phyloP scores from a whole-genome alignment of 352 stramenopile species.

The Globisporangium radiosum region DNA sequence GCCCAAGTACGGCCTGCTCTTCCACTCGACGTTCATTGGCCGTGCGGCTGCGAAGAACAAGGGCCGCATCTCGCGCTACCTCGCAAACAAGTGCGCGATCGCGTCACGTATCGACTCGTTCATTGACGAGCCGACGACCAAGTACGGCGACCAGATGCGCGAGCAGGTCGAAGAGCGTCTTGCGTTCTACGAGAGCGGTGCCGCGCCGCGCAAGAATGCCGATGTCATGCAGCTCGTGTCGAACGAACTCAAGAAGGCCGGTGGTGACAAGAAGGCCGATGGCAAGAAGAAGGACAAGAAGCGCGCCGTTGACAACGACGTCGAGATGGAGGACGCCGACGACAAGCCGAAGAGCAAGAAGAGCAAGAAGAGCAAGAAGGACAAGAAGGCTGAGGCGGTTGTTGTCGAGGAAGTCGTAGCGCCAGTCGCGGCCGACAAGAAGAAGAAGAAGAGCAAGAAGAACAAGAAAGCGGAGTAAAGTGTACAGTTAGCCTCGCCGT shows the following conservation, averaged over 20 bases:
- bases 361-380: conserved; percentile 75
- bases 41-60: conserved; percentile 99
- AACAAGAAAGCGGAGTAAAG: conserved; percentile 74
- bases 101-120: conserved; percentile 99
- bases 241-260: conserved; percentile 78
- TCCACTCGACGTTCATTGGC: conserved; percentile 99
- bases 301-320: conserved; percentile 47
- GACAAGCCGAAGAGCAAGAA: conserved; percentile 74
- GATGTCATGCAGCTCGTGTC: conserved; percentile 98
- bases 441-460: conserved; percentile 79
- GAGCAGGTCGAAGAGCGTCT: conserved; percentile 99
- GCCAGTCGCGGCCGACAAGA: conserved; percentile 37
- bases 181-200: conserved; percentile 98
- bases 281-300: conserved; percentile 67
- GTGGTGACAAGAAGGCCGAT: conserved; percentile 30
- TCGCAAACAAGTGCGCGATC: conserved; percentile 99
- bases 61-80: conserved; percentile 97
- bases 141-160: conserved; percentile 98
- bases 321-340: conserved; percentile 46
- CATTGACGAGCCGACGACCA: conserved; percentile 92
- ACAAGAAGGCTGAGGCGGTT: conserved; percentile 33
- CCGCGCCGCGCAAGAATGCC: conserved; percentile 96
- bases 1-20: conserved; percentile 99
- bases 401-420: conserved; percentile 10
- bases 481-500: conserved; percentile 31